These are phyloP conservation scores for Aspergillus glaucus DNA, from an alignment of 2,329 filamentous ascomycete species.

Conservation along the genomic window DNA sequence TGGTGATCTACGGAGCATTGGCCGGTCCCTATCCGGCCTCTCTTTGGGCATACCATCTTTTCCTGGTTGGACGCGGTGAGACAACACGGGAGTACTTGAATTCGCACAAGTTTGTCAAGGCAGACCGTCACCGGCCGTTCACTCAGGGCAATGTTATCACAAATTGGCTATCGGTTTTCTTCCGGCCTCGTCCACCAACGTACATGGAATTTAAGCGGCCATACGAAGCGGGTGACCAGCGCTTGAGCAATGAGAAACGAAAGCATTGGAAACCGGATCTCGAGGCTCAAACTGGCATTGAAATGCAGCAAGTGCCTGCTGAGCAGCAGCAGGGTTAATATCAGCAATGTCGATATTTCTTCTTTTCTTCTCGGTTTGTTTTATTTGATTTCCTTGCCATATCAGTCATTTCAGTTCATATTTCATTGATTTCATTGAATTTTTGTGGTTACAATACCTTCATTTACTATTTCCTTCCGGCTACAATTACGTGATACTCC, in stretches of 20 bases:
- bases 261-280: conserved; percentile 45
- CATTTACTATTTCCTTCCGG: neutral
- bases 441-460: neutral
- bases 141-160: conserved; percentile 67
- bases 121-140: conserved; percentile 85
- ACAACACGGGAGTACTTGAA: conserved; percentile 95
- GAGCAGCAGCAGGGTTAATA: conserved; percentile 15
- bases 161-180: conserved; percentile 77
- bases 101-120: conserved; percentile 88
- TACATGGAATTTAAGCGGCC: conserved; percentile 79
- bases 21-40: conserved; percentile 74
- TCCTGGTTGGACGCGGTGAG: conserved; percentile 83
- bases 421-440: neutral
- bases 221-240: conserved; percentile 76
- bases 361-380: neutral
- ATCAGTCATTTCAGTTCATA: neutral
- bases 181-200: conserved; percentile 75
- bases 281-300: conserved; percentile 54
- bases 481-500: neutral
- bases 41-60: conserved; percentile 81
- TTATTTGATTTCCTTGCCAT: neutral
- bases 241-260: conserved; percentile 59
- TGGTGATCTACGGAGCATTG: conserved; percentile 76
- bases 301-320: conserved; percentile 61
- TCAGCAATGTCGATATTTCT: neutral